phyloP scores from a whole-genome alignment of 352 stramenopile genomes.

The Phytophthora lateralis region DNA sequence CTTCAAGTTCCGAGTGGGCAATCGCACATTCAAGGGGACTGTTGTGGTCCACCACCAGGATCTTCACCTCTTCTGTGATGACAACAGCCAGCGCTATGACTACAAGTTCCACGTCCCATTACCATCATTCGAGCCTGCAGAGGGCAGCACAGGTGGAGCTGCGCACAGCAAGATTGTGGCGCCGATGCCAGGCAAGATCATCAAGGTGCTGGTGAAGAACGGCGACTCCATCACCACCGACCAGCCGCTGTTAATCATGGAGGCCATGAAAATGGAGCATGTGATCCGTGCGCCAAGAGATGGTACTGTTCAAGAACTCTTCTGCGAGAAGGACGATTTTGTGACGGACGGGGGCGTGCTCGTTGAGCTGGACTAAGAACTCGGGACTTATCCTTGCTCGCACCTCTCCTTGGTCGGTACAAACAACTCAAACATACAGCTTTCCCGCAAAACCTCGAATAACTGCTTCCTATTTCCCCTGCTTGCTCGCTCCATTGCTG shows the following conservation, averaged over 20 bases:
- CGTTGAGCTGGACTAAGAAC: conserved; percentile 58
- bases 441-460: no score
- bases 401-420: no score
- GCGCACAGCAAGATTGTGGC: conserved; percentile 72
- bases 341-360: conserved; percentile 79
- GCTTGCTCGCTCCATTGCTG: no score
- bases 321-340: conserved; percentile 75
- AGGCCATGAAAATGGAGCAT: conserved; percentile 99
- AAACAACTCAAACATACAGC: no score
- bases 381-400: no score
- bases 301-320: conserved; percentile 73
- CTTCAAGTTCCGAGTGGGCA: conserved; percentile 72
- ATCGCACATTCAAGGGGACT: conserved; percentile 69
- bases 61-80: conserved; percentile 80
- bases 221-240: conserved; percentile 89
- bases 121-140: conserved; percentile 47
- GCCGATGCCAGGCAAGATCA: conserved; percentile 96
- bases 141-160: conserved; percentile 23
- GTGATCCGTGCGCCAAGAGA: conserved; percentile 76
- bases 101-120: conserved; percentile 85
- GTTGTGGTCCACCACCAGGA: conserved; percentile 70
- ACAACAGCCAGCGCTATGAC: conserved; percentile 72
- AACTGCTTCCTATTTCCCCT: no score
- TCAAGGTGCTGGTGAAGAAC: conserved; percentile 88
- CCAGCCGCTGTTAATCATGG: conserved; percentile 94